phyloP scores from a whole-genome alignment of 2,329 filamentous ascomycete species.

The Triangularia verruculosa region DNA sequence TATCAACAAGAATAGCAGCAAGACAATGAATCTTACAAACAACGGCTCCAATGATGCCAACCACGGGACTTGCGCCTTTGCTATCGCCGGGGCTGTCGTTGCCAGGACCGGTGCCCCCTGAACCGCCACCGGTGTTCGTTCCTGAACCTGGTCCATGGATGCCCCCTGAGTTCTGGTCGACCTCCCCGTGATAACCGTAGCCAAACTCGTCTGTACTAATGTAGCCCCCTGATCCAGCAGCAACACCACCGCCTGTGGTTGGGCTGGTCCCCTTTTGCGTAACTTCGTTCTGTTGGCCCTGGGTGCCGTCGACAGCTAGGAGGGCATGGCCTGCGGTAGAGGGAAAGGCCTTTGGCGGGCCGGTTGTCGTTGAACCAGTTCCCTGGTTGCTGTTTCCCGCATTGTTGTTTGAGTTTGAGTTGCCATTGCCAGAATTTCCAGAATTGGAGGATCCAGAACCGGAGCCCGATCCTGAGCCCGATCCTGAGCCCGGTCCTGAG shows the following conservation, averaged over 20 bases:
- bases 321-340: not conserved
- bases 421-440: not conserved
- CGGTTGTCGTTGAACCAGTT: not conserved
- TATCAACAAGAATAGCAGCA: too few relatives aligned
- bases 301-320: not conserved
- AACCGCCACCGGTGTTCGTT: not conserved
- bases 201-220: not conserved
- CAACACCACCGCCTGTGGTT: not conserved
- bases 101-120: not conserved
- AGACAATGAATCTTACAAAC: too few relatives aligned
- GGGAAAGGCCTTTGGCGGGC: not conserved
- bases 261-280: not conserved
- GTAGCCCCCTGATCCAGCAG: not conserved
- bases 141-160: not conserved
- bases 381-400: not conserved
- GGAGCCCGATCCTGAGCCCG: slow-evolving; percentile 7
- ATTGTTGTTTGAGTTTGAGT: not conserved
- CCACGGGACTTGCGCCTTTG: slow-evolving; percentile 13
- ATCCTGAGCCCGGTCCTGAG: not conserved
- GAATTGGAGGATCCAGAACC: slow-evolving; percentile 1
- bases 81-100: not conserved
- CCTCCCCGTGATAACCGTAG: not conserved
- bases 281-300: not conserved
- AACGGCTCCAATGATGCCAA: slow-evolving; percentile 21
- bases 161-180: not conserved